Base-by-base conservation (phyloP, 495 filamentous ascomycete species). In the Coniosporium apollinis region DNA sequence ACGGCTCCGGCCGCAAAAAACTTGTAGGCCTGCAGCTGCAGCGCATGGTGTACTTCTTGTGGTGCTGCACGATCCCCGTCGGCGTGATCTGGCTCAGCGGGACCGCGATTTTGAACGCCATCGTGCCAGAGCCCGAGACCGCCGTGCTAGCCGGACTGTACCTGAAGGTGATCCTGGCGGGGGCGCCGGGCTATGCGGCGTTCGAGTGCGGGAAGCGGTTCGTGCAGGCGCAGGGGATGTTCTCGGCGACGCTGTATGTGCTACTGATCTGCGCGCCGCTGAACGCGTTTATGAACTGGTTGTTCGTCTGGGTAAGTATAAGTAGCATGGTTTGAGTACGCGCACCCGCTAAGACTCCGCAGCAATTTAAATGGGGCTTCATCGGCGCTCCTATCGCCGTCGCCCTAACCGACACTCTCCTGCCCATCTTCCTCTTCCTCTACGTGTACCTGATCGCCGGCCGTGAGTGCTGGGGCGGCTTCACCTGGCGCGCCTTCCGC, bases 381-480 rank as follows among this genome's bases (percentile, higher is more conserved):
- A 52, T 79, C 32, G 85, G 85, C 26, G 83, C 85, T 2, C 84
- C 86, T 0, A 76, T 82, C 32, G 82, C 86, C 3, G 80, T 93
- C 17, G 73, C 70, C 15, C 70, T 91, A 28, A 85, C 79, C 0
- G 77, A 93, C 45, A 82, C 64, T 46, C 64, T 91, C n/a, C 70
- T 93, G 44, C 81, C 84, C 0, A 34, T 86, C 10, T 55, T 77
- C 19, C 63, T 93, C 7, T 69, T 85, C 33, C 50, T 76, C 19
- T 93, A 93, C 50, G 64, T 74, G 19, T 61, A 60, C 39, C 70
- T 72, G 45, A 36, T 67, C 18, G 64, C 53, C 30, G 71, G 71
- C 16, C 43, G 49, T 20, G 59, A 69, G 37, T 79, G 86, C 57
- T 94, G 86, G 86, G 76, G 79, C 41, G 86, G 86, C 1, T 72